Conservation (phyloP, 805 yeast genomes). For the Pichia occidentalis region DNA sequence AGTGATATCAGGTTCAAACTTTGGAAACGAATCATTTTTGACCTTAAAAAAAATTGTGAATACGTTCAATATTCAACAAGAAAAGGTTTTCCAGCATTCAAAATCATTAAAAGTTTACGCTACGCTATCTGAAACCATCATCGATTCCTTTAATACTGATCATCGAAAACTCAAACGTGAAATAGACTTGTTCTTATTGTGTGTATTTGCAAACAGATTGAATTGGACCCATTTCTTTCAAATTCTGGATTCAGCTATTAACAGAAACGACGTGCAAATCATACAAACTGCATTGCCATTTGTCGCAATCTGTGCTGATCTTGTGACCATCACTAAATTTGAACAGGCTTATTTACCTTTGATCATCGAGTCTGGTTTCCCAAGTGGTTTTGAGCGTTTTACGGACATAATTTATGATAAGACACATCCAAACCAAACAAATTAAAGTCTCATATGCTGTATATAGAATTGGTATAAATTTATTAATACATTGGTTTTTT, state of each 20-base stretch:
- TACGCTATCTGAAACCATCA: conserved; percentile 2
- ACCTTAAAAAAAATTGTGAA: conserved; percentile 13
- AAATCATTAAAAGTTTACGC: conserved; percentile 5
- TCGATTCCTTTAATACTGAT: not conserved
- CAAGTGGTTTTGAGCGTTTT: conserved; percentile 3
- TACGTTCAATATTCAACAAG: not conserved
- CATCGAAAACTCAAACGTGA: conserved; percentile 4
- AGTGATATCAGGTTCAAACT: conserved; percentile 24
- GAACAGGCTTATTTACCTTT: conserved; percentile 14
- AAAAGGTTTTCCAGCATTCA: conserved; percentile 9
- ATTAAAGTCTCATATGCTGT: not conserved
- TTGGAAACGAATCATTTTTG: conserved; percentile 21
- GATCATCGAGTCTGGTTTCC: conserved; percentile 7
- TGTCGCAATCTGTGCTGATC: conserved; percentile 12
- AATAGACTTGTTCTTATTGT: conserved; percentile 14
- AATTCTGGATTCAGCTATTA: conserved; percentile 11
- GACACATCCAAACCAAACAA: not conserved
- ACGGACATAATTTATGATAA: conserved; percentile 3
- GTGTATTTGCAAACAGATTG: conserved; percentile 16
- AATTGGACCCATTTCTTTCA: conserved; percentile 13
- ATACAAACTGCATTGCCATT: conserved; percentile 12
- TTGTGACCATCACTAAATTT: conserved; percentile 9
- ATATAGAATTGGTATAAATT: too few relatives aligned
- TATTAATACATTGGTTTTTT: too few relatives aligned
- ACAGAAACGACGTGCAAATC: conserved; percentile 13